Evolutionary conservation across 176 grass and related monocot genomes (phyloP), one percentile per base, ranked within the genome.

Genomic region (Aegilops tauschii): DNA sequence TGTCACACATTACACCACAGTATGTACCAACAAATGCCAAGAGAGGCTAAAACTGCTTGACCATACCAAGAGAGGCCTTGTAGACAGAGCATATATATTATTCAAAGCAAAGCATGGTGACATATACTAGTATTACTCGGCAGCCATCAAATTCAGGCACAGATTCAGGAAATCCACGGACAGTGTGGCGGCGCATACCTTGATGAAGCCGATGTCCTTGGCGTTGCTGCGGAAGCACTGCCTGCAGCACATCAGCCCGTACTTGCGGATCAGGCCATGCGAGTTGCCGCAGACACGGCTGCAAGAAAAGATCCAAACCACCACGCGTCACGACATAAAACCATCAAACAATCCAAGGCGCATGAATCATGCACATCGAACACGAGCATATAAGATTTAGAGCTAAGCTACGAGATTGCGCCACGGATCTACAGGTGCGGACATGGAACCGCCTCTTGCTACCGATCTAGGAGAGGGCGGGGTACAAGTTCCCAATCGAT

Each of bases 171-270:
- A 30, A 50, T 30, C 21, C 5, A 23, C 27, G 1, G 28, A 50
- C 44, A 9, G 71, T 17, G 40, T 74, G 40, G 44, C 13, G 1
- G 8, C 8, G 49, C 16, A 80, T 92, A 98, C 95, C 95, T 98
- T 98, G 83, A 95, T 95, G 80, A 98, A 98, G 85, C 95, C 95
- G 63, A 98, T 95, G 82, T 93, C 89, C 86, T 98, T 98, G 80
- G 95, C 96, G 4, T 98, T 94, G 90, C 96, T 98, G 77, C 91
- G 91, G 86, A 98, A 98, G 91, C 96, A 95, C 91, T 98, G 96
- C 74, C 93, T 88, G 86, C 93, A 98, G 88, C 96, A 95, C 96
- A 98, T 98, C 45, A 95, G 90, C 2, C 93, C 96, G 14, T 95
- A 95, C 86, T 98, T 98, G 64, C 96, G 87, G 89, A 95, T 98